Conservation (phyloP, 495 filamentous ascomycete species). For the Penicillium cosmopolitanum region DNA sequence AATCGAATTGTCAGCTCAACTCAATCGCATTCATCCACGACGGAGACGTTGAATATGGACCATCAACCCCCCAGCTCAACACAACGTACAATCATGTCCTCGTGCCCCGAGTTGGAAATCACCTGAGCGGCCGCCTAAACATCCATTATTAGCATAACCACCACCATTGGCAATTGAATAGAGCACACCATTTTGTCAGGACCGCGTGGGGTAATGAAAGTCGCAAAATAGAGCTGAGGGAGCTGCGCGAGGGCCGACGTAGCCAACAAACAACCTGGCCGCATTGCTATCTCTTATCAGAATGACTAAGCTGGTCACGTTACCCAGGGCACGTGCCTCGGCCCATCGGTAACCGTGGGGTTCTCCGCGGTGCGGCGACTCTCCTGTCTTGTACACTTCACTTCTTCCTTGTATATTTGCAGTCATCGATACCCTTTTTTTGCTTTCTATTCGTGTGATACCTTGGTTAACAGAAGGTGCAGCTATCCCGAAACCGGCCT, state of each 20-base stretch:
- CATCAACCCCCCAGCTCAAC: constrained; percentile 14
- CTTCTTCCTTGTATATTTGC: background rate
- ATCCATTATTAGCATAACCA: constrained; percentile 21
- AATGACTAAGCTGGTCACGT: constrained; percentile 33
- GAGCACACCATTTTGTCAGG: constrained; percentile 27
- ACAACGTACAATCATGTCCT: constrained; percentile 97
- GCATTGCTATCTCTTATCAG: constrained; percentile 49
- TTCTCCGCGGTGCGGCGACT: constrained; percentile 10
- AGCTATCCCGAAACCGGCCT: background rate
- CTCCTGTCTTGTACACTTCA: background rate
- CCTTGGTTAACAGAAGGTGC: background rate
- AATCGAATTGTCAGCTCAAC: constrained; percentile 21
- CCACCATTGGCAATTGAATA: background rate
- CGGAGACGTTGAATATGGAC: constrained; percentile 1
- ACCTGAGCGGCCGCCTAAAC: constrained; percentile 70
- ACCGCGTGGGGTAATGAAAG: constrained; percentile 25
- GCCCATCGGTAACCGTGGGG: constrained; percentile 30
- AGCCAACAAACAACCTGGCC: constrained; percentile 34
- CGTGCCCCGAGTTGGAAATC: constrained; percentile 89
- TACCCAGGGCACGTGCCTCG: constrained; percentile 33
- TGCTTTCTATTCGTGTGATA: background rate
- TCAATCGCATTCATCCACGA: background rate
- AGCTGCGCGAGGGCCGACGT: constrained; percentile 26
- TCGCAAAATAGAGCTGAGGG: constrained; percentile 32
- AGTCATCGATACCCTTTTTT: background rate